Evolutionary conservation across 2,329 filamentous ascomycete species (phyloP), one percentile per base, ranked within the genome.

Genomic region (Trematosphaeria pertusa): DNA sequence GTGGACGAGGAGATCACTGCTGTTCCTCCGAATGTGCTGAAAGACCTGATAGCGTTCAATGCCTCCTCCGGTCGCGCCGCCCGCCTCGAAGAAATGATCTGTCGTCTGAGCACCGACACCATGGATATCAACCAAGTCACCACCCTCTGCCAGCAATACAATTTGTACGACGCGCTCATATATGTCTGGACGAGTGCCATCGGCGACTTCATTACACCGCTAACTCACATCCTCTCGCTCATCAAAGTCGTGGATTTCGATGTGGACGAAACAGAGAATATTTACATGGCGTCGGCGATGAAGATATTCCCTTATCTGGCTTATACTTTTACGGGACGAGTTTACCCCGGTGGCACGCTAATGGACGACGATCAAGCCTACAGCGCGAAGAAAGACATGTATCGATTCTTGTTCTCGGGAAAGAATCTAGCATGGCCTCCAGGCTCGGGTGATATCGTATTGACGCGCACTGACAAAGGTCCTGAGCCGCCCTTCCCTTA

Each of bases 111-210:
- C 61, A 96, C 93, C 1, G 79, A 84, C 11, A 96, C 91, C 0
- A 86, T 99, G 66, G 95, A 99, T 67, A 86, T 99, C 58, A 93
- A 99, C 67, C 90, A 97, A 71, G 85, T 96, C 47, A 97, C 93
- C 0, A 82, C 83, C 10, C 78, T 99, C 18, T 99, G 94, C 79
- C 96, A 94, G 70, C 87, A 93, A 66, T 87, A 97, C 69, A 85
- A 88, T 56, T 81, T 99, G 3, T 99, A 97, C 65, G 95, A 99
- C 72, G 95, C 94, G 2, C 82, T 97, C 46, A 91, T 95, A 33
- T 97, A 97, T 68, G 89, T 99, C 44, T 99, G 94, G 94, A 97
- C 96, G 50, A 87, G 90, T 70, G 91, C 91, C 2, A 77, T 99
- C 20, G 78, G 80, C 52, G 95, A 99, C 71, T 97, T 95, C 62